Evolutionary conservation across 2,329 filamentous ascomycete species (phyloP), one percentile per base, ranked within the genome.

Genomic region (Sordariomycetes sp.): DNA sequence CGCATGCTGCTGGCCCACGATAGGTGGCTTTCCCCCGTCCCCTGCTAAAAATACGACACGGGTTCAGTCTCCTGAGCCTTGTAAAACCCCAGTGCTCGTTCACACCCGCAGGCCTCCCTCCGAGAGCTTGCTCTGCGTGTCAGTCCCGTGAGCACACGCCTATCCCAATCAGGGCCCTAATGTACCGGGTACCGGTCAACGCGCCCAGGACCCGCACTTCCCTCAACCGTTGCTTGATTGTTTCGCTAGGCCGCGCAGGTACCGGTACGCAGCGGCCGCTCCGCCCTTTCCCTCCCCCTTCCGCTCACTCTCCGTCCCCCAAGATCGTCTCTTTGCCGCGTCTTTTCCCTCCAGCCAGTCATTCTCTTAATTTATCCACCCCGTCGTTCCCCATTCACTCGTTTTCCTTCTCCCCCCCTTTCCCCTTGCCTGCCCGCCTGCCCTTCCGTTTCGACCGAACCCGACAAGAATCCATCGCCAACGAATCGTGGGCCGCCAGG

Each of bases 361-460:
- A 50, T 50, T 48, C 20, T 50, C 46, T 24, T 50, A 8, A 50
- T 50, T 50, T 50, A 50, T n/a, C 46, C 46, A 50, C 46, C 14
- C 46, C 46, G 7, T 24, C 22, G n/a, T 24, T 50, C 46, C 46
- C 54, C 37, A 48, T 66, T 65, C 63, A 58, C 59, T 57, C 53
- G 25, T 48, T 22, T 60, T 57, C 20, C 54, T 40, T 46, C 55
- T 58, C 28, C 32, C 54, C 14, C 61, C 55, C 50, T 53, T 18
- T 53, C 46, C 61, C 55, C 50, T 53, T 18, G 53, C 46, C 37
- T 16, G 8, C 50, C 58, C 50, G 28, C 28, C 8, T 32, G 28
- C 28, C 28, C 28, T 32, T 32, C 4, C 28, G 28, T 32, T 51
- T 16, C 40, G 40, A n/a, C 40, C 40, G 16, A n/a, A n/a, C 40